Conservation (phyloP, 2,329 filamentous ascomycete species). For the Cyphellophora europaea region DNA sequence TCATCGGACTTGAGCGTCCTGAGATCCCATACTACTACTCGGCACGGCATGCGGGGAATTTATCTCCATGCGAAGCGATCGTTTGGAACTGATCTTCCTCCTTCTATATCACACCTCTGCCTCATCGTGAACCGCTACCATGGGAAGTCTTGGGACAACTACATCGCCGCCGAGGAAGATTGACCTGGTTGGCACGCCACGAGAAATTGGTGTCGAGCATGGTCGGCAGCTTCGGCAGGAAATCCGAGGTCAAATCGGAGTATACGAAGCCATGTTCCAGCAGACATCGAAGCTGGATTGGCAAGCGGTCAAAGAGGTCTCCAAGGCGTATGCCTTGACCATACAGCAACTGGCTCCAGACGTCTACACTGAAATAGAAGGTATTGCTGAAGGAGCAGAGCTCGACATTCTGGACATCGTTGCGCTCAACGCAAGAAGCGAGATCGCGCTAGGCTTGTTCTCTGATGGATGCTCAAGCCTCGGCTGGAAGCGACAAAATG, state of each 20-base stretch:
- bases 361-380: slow-evolving; percentile 38
- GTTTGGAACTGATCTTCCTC: too few species aligned
- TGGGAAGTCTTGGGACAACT: background rate
- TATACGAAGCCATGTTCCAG: slow-evolving; percentile 40
- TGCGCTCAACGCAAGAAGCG: slow-evolving; percentile 49
- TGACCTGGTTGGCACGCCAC: slow-evolving; percentile 18
- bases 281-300: slow-evolving; percentile 38
- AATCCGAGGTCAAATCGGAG: slow-evolving; percentile 33
- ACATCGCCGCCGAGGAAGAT: slow-evolving; percentile 16
- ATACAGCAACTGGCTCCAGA: slow-evolving; percentile 29
- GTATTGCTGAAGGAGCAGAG: slow-evolving; percentile 42
- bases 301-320: slow-evolving; percentile 35
- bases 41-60: too few species aligned
- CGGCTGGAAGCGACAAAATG: slow-evolving; percentile 34
- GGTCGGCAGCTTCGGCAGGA: slow-evolving; percentile 30
- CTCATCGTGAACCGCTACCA: too few species aligned
- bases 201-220: slow-evolving; percentile 40
- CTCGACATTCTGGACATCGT: slow-evolving; percentile 40
- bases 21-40: too few species aligned
- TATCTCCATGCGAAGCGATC: too few species aligned
- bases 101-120: too few species aligned
- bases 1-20: too few species aligned
- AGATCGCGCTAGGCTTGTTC: slow-evolving; percentile 48
- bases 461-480: slow-evolving; percentile 49
- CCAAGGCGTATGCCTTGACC: slow-evolving; percentile 37